Evolutionary conservation across 2,329 filamentous ascomycete genomes (phyloP), one percentile per base, ranked within the genome.

Genomic region (Colletotrichum sansevieriae): DNA sequence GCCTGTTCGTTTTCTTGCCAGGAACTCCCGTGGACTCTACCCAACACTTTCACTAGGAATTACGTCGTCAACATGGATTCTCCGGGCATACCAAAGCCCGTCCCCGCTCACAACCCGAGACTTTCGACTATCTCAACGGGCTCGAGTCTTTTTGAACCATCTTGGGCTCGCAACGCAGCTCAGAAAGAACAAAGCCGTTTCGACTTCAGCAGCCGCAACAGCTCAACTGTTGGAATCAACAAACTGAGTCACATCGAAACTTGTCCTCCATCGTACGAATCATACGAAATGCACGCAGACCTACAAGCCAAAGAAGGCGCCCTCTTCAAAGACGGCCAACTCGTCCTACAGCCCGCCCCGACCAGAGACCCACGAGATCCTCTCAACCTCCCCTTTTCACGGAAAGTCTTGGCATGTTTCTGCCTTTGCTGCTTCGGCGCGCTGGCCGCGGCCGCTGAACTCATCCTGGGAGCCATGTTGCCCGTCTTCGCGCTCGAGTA

Each of bases 401-500:
- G 55, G 0, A 68, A 68, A 20, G 20, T 56, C 4, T 49, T 68
- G 1, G 65, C 46, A 8, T 60, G 54, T 8, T 55, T 56, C 33
- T 68, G 65, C 9, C 49, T 68, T 2, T 68, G 65, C 49, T 68
- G 62, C 35, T 68, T 77, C 59, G 76, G 75, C 22, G 73, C 74
- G 3, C 64, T 78, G 9, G 74, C 76, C 2, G 71, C 76, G 10
- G 71, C 75, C 1, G 72, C 75, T 11, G 63, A 70, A 57, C 11
- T 74, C 18, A 74, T 76, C 18, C 71, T 79, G 46, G 75, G 73
- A 20, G 71, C 71, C 3, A 72, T 78, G 54, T 63, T 78, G 10
- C 78, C 78, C 35, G 74, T 79, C n/a, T 79, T 78, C 59, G 66
- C 75, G 9, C 73, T 79, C 55, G 74, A 78, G 60, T 80, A 79